Percentiles rank a stretch among this genome's conserved stretches.
Evolutionary conservation across 2,329 filamentous ascomycete species (phyloP).

Genomic region (Rhexocercosporidium sp.): DNA sequence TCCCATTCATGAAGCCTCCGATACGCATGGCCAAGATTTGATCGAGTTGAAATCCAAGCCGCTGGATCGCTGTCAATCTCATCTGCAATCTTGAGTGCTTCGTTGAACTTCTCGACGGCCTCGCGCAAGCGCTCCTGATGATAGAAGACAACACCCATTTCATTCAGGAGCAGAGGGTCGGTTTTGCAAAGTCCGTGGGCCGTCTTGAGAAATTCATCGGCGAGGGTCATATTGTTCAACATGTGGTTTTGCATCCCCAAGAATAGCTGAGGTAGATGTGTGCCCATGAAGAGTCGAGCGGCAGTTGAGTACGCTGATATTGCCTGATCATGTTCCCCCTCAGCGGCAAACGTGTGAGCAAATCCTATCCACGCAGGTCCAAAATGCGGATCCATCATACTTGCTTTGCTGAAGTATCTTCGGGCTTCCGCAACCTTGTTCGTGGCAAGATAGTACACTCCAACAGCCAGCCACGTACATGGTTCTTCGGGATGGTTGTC

Average conservation of each 20-base stretch:
- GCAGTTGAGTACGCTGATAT: conserved; percentile 98
- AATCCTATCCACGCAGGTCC: conserved; percentile 99
- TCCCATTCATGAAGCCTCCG: conserved; percentile 72
- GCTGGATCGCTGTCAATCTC: conserved; percentile 82
- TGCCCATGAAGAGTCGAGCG: conserved; percentile 92
- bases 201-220: conserved; percentile 91
- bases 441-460: conserved; percentile 91
- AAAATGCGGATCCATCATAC: conserved; percentile 96
- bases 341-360: conserved; percentile 95
- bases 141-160: conserved; percentile 95
- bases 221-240: conserved; percentile 91
- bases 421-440: conserved; percentile 90
- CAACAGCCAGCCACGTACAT: conserved; percentile 91
- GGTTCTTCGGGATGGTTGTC: conserved; percentile 91
- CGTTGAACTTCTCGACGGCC: conserved; percentile 77
- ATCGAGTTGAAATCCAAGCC: conserved; percentile 82
- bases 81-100: conserved; percentile 76
- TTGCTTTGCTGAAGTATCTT: conserved; percentile 95
- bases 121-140: conserved; percentile 81
- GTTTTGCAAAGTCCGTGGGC: conserved; percentile 83
- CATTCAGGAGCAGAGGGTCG: conserved; percentile 90
- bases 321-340: conserved; percentile 97
- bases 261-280: conserved; percentile 93
- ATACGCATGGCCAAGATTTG: conserved; percentile 89
- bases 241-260: conserved; percentile 98